Base-by-base conservation (phyloP, 768 basidiomycete species). In the Agrocybe pediades region DNA sequence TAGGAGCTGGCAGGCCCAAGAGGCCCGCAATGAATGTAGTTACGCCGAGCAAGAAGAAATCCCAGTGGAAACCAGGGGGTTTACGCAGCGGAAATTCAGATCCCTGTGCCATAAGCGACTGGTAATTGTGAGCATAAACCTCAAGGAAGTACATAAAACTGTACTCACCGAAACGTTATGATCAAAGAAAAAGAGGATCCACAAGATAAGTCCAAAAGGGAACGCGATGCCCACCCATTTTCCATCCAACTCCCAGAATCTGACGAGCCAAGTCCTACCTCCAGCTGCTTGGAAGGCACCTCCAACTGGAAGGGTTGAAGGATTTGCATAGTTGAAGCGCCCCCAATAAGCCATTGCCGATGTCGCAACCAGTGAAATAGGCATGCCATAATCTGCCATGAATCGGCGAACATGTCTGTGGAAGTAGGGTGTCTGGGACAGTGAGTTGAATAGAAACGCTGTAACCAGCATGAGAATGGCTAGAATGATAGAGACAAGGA, bases 121-220 rank as follows among this genome's bases (percentile, higher is more conserved):
- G 57, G 17, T 16, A 36, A 40, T 17, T 50, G 13, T 52, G 48
- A 53, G 52, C 44, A 49, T 23, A 54, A 20, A 44, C 47, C 8
- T 29, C 43, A 24, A 6, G 25, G 16, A 42, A 49, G 20, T 16
- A 44, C 8, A 11, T 41, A 26, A 26, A 23, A 40, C 26, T n/a
- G 24, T 33, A 71, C 88, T 61, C 66, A 92, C 91, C 43, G 92
- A 95, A 49, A 95, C 91, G 61, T 95, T 95, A 59, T 95, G 91
- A 58, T 98, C 94, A 60, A 97, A 97, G 76, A 95, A 95, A 73
- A 98, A 96, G 41, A 97, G 72, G 20, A 96, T 81, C 84, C 91
- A 97, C 5, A 98, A 75, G 19, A 94, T 75, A 39, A 95, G 69
- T 2, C 95, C 95, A 62, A 97, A 97, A 0, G 94, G 95, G 40